Base-by-base conservation (phyloP, 140 eudicot genomes). In the Senecio squalidus region DNA sequence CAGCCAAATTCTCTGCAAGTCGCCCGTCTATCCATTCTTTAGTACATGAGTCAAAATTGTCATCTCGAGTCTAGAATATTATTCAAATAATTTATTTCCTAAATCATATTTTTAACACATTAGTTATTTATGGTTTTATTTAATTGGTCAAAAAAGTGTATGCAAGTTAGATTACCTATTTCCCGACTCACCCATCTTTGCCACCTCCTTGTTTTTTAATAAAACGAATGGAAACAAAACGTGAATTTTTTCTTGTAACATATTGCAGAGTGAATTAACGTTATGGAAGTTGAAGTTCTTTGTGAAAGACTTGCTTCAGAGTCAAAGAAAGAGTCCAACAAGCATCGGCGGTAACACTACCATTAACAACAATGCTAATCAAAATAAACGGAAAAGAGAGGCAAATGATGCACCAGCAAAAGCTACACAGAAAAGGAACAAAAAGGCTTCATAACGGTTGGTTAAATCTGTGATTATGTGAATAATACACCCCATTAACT, bases 231-330 rank as follows among this genome's bases (percentile, higher is more conserved):
- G 45, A n/a, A 11, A 15, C 22, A 64, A 38, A 57, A 21, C 14
- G 43, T 73, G 6, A 61, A 39, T 0, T 16, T 20, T 51, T 8
- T 31, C 9, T 14, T 15, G 10, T 1, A 50, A 52, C 23, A 44
- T 15, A 20, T 5, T 58, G 78, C 84, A 91, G 96, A 83, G 90
- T 24, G 95, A 91, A 58, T 69, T 88, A 3, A 91, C 94, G 0
- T 68, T 86, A 59, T 91, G 98, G 98, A 86, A 80, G 82, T 69
- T 91, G 68, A 91, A 86, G 83, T 71, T 91, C 58, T 91, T 86
- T 25, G 92, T 81, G 62, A 83, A 81, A 43, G 86, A 84, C 17
- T 61, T 82, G 3, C 70, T 87, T 41, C 82, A 78, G 50, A 62
- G 57, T 17, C 90, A 74, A 72, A 61, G 75, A 22, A 91, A 79